Base-by-base conservation (phyloP, 345 rosid species). In the Lepidium didymum region DNA sequence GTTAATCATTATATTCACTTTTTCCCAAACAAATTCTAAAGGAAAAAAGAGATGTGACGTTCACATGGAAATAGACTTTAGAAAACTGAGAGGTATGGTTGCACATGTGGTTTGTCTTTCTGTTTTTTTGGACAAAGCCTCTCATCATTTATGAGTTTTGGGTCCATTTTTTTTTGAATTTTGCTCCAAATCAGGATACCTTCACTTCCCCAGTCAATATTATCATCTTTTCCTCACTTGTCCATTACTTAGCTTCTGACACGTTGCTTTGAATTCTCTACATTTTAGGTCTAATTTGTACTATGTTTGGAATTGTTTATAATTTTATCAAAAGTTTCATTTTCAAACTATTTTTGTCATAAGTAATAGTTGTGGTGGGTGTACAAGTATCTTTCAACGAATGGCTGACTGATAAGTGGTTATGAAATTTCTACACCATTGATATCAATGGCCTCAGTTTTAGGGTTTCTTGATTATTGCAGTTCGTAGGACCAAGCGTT, bases 71-170 rank as follows among this genome's bases (percentile, higher is more conserved):
- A 57, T 21, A 51, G 49, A 15, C 62, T 43, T 41, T 65, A 12
- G 59, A 57, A 49, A 49, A 47, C 38, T n/a, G 19, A 19, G 60
- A 64, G 25, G 72, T 63, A 73, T 73, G 77, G 77, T 66, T 66
- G 77, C 72, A 73, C 77, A 73, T 73, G 72, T 66, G 11, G 62
- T 34, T 58, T 73, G 77, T 62, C 67, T 73, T 59, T 62, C 72
- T 73, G 67, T 66, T 58, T 65, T 27, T 23, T 6, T 59, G 72
- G 41, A 73, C 77, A 73, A 73, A 58, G 10, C 62, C 49, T 56
- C 25, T 56, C 25, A 73, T 66, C 62, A 58, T 66, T 73, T 34
- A 73, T 58, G 53, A 42, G 23, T n/a, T 2, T 43, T 58, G 77
- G 72, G 77, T 73, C 77, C 77, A 51, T n/a, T 56, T 41, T 65